These are phyloP conservation scores for Microcera coccophila DNA, from an alignment of 2,329 filamentous ascomycete species.

Conservation along the genomic window DNA sequence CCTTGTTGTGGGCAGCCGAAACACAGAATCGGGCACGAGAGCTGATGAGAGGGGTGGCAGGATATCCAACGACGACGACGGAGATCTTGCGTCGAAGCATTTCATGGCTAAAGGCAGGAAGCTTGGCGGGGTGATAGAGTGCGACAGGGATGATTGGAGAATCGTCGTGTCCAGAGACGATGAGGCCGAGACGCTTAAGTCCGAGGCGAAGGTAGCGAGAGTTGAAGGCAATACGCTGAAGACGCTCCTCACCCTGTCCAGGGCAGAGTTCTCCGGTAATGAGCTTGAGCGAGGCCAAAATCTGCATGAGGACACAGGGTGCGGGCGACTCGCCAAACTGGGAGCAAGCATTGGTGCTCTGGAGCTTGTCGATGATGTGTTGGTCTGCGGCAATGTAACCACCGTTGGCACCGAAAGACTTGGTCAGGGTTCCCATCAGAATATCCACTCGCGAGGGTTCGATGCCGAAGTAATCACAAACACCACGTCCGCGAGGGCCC, in stretches of 20 bases:
- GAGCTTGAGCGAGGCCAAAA: slow-evolving; percentile 77
- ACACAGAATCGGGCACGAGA: slow-evolving; percentile 95
- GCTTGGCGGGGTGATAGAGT: slow-evolving; percentile 98
- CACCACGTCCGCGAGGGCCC: slow-evolving; percentile 81
- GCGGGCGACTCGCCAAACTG: slow-evolving; percentile 83
- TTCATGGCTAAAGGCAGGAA: slow-evolving; percentile 96
- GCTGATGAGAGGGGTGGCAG: slow-evolving; percentile 90
- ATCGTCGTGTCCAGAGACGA: slow-evolving; percentile 96
- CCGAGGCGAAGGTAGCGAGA: slow-evolving; percentile 96
- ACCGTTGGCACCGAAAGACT: slow-evolving; percentile 97
- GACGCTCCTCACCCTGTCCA: slow-evolving; percentile 89
- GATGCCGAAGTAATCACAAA: slow-evolving; percentile 95
- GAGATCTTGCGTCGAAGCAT: slow-evolving; percentile 98
- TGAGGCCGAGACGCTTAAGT: slow-evolving; percentile 93
- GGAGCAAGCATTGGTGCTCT: slow-evolving; percentile 78
- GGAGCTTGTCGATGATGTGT: slow-evolving; percentile 86
- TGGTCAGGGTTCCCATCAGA: slow-evolving; percentile 96
- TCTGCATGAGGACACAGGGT: slow-evolving; percentile 86
- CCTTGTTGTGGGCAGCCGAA: slow-evolving; percentile 94
- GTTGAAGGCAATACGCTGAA: slow-evolving; percentile 96
- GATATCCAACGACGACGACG: slow-evolving; percentile 95
- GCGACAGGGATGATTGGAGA: slow-evolving; percentile 93
- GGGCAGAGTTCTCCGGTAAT: slow-evolving; percentile 85
- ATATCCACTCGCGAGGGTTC: slow-evolving; percentile 87
- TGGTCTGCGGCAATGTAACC: slow-evolving; percentile 92